These are phyloP conservation scores for Letharia columbiana DNA, from an alignment of 495 filamentous ascomycete genomes.

Conservation along the genomic window DNA sequence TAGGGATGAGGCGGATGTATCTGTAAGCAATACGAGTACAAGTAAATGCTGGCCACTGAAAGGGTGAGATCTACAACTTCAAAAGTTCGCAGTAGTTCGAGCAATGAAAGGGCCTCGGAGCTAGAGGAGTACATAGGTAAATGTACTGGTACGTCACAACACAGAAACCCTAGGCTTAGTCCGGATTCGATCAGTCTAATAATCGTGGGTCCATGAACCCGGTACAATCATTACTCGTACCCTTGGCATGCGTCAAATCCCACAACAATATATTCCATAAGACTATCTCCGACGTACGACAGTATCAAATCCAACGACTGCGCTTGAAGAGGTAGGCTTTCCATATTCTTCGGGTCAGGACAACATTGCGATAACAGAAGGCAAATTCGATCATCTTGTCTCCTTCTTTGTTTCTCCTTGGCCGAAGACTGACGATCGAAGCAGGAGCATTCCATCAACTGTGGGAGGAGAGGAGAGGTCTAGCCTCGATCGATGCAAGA, in stretches of 20 bases:
- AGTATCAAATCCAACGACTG: background rate
- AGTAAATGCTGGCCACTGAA: background rate
- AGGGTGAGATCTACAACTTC: too few relatives aligned
- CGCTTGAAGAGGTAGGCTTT: background rate
- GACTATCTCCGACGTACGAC: background rate
- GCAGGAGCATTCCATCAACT: background rate
- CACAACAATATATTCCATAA: background rate
- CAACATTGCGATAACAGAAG: background rate
- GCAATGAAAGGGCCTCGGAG: too few relatives aligned
- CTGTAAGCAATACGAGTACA: too few relatives aligned
- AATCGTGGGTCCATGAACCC: too few relatives aligned
- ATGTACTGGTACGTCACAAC: background rate
- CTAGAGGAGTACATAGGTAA: too few relatives aligned
- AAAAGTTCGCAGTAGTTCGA: too few relatives aligned
- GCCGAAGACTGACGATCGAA: background rate
- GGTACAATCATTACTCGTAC: too few relatives aligned
- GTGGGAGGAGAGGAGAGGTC: background rate
- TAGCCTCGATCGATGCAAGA: background rate
- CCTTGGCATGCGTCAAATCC: too few relatives aligned
- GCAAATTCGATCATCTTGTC: background rate
- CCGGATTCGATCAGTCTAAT: background rate
- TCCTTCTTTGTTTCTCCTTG: background rate
- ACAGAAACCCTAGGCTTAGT: background rate
- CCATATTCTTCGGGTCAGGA: background rate
- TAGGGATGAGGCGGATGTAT: background rate